Base-by-base conservation (phyloP, 2,329 filamentous ascomycete species). In the Grosmannia clavigera region DNA sequence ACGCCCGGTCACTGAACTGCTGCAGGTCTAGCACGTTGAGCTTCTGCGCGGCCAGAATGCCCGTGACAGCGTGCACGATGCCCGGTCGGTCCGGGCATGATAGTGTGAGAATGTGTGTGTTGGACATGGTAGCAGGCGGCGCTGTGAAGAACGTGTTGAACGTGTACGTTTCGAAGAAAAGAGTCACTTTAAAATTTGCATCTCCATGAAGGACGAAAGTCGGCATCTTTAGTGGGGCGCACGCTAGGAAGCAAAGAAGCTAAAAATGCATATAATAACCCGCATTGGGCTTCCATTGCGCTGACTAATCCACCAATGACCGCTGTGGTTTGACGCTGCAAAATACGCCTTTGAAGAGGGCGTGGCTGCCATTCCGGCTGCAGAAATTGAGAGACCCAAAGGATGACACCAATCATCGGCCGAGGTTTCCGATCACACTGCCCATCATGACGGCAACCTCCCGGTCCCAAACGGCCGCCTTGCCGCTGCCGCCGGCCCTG, bases 381-480 rank as follows among this genome's bases (percentile, higher is more conserved):
- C 29, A 31, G 29, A 31, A 31, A 31, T 31, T 9, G 5, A 35
- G 33, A 46, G 19, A 46, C 1, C 16, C 14, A 46, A 6, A 19
- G 43, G 16, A n/a, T 2, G n/a, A 11, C 19, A 57, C 16, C 55
- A 19, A 29, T 48, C 40, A 57, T 19, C 55, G 55, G 11, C 40
- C 55, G 16, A 57, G 27, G 61, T 79, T 79, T 55, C 80, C 81
- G 48, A 91, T 78, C 6, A 96, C 84, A 67, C 89, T 89, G 58
- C 88, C 87, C 51, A 95, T 88, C 92, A 97, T 96, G 55, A 97
- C 92, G 1, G 92, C 91, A 55, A 92, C 87, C 74, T 97, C 94
- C 48, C 92, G 81, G 68, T 96, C 92, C 90, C 90, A 96, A 60
- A 76, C 81, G 7, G 29, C 22, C 25, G 35, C 14, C 56, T 63